phyloP scores from a whole-genome alignment of 176 grass and related monocot species.

The Zoysia japonica region DNA sequence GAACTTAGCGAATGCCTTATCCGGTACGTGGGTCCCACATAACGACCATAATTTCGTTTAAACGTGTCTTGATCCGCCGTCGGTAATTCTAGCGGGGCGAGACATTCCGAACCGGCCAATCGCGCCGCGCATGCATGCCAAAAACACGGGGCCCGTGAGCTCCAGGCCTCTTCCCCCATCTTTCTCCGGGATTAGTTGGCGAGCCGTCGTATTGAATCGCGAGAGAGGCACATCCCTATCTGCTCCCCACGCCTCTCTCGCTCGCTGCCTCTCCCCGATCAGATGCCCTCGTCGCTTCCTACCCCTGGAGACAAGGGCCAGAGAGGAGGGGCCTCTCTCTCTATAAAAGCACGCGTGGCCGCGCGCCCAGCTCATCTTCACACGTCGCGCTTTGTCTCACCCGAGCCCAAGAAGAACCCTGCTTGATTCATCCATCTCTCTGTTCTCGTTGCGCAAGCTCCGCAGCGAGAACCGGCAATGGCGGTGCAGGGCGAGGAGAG shows the following conservation, averaged over 20 bases:
- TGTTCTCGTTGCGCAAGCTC: neutral
- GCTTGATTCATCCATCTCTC: neutral
- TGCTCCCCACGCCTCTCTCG: neutral
- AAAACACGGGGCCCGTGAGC: constrained; percentile 2
- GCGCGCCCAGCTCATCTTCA: constrained; percentile 19
- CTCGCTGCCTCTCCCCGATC: neutral
- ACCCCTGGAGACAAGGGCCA: neutral
- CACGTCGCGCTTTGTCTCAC: neutral
- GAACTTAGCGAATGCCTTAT: no score
- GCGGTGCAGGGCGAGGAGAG: constrained; percentile 34
- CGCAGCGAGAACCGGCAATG: constrained; percentile 2
- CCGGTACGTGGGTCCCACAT: no score
- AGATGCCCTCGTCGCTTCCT: neutral
- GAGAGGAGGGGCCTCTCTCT: neutral
- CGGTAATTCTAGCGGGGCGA: neutral
- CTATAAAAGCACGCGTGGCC: constrained; percentile 36
- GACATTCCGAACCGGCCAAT: neutral
- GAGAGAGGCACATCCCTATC: constrained; percentile 18
- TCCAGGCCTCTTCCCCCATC: neutral
- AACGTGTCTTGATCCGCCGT: neutral
- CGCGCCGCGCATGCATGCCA: neutral
- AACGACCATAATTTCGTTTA: neutral
- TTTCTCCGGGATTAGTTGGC: neutral
- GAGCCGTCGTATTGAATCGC: constrained; percentile 20
- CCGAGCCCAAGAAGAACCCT: neutral